These are phyloP conservation scores for Arthrobotrys musiformis DNA, from an alignment of 2,329 filamentous ascomycete species.

Conservation along the genomic window DNA sequence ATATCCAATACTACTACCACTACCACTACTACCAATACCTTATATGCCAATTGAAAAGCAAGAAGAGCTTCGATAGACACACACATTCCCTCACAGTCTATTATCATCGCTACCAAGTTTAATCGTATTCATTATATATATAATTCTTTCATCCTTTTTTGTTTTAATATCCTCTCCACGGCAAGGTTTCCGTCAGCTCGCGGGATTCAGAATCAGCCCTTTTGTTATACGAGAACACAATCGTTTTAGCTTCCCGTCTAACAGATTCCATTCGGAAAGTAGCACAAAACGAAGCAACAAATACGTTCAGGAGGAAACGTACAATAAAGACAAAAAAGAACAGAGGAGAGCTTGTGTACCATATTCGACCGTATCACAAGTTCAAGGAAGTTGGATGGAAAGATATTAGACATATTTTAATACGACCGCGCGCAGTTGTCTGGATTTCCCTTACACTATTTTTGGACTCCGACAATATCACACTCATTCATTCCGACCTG, in stretches of 20 bases:
- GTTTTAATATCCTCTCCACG: slow-evolving; percentile 23
- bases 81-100: slow-evolving; percentile 40
- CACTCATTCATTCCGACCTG: slow-evolving; percentile 55
- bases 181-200: slow-evolving; percentile 46
- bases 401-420: slow-evolving; percentile 55
- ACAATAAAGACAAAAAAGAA: slow-evolving; percentile 18
- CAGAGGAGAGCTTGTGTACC: slow-evolving; percentile 42
- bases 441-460: slow-evolving; percentile 47
- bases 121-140: slow-evolving; percentile 25
- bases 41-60: too few relatives aligned
- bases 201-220: slow-evolving; percentile 47
- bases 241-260: slow-evolving; percentile 55
- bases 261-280: slow-evolving; percentile 53
- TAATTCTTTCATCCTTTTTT: slow-evolving; percentile 43
- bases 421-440: slow-evolving; percentile 43
- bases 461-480: slow-evolving; percentile 52
- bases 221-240: slow-evolving; percentile 54
- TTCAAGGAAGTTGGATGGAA: slow-evolving; percentile 52
- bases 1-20: not conserved
- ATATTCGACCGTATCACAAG: slow-evolving; percentile 52
- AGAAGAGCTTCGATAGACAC: slow-evolving; percentile 39
- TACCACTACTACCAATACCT: too few relatives aligned
- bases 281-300: slow-evolving; percentile 54
- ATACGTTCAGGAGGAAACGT: slow-evolving; percentile 24
- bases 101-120: slow-evolving; percentile 22